Evolutionary conservation across 75 land plant genomes (phyloP), one percentile per base, ranked within the genome.

Genomic region (Isoetes taiwanensis): DNA sequence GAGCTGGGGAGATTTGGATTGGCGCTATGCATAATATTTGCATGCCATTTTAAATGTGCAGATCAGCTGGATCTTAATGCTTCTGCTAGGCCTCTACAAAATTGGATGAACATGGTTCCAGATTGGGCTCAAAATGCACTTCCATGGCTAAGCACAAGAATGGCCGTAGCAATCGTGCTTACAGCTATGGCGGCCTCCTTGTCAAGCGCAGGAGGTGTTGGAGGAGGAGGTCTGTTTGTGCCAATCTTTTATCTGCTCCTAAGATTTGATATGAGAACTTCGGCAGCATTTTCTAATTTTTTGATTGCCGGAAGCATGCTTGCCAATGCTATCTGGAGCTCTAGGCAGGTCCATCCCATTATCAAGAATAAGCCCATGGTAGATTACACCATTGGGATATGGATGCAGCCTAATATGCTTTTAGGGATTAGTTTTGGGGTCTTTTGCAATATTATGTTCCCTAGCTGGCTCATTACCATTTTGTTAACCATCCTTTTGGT

Each of bases 351-450:
- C 21, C 21, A 46, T 19, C 50, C 50, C 50, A 19, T 46, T 8
- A 23, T 19, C 19, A 23, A 6, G 4, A n/a, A 46, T 19, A 5
- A 23, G 50, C 50, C 50, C 8, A 16, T 46, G 25, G 23, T 46
- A 46, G 50, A 46, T 19, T 46, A 19, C 19, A 23, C 16, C 25
- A 23, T 23, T n/a, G 50, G 25, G 6, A 16, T 46, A 6, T n/a
- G 16, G 12, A 46, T 46, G 50, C 50, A 46, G 16, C 50, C 50
- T 3, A 46, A 46, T 23, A 46, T 46, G 50, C 50, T 46, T 8
- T n/a, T 46, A 23, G 50, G 50, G 50, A 46, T 46, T n/a, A 46
- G 50, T 23, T 4, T 46, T 5, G 50, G 50, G 12, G 50, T 46
- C 25, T 4, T 46, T 46, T 46, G 50, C 19, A 46, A 46, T 46